A percentile compares a stretch with the other conserved stretches of the same genome.
These are phyloP conservation scores for Saccharomycopsis fermentans DNA, from an alignment of 805 yeast species.

Conservation along the genomic window DNA sequence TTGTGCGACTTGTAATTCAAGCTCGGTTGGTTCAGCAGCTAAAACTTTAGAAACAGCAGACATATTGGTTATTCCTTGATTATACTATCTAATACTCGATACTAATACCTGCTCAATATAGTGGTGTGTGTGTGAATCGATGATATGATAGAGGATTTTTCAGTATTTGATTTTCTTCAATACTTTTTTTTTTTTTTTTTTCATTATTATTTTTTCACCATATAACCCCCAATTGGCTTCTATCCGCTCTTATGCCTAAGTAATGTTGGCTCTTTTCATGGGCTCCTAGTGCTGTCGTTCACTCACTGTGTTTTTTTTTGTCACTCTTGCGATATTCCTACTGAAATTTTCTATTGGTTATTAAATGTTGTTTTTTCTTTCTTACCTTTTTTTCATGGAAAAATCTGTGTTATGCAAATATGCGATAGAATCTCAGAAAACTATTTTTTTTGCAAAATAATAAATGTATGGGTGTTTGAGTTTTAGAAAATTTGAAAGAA, in stretches of 20 bases:
- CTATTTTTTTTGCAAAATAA: no score
- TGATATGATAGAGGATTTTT: neutral
- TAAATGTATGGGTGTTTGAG: no score
- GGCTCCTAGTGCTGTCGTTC: neutral
- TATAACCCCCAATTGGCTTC: neutral
- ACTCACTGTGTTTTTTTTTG: neutral
- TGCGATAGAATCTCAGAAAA: no score
- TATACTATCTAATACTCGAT: neutral
- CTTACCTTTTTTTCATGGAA: no score
- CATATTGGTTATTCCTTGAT: conserved; percentile 38
- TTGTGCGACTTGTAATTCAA: conserved; percentile 99
- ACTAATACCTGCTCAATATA: neutral
- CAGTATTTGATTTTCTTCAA: neutral
- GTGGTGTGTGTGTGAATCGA: neutral
- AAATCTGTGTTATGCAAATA: no score
- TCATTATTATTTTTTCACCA: neutral
- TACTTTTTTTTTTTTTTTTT: conserved; percentile 2
- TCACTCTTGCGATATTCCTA: neutral
- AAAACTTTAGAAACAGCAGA: conserved; percentile 96
- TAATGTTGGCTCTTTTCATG: no score
- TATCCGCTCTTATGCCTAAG: neutral
- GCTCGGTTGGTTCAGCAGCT: conserved; percentile 92
- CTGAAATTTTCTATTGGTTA: neutral
- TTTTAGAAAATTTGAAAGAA: no score
- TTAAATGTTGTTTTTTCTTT: neutral